Evolutionary conservation across 176 grass and related monocot genomes (phyloP), one percentile per base, ranked within the genome.

Genomic region (Pharus latifolius): DNA sequence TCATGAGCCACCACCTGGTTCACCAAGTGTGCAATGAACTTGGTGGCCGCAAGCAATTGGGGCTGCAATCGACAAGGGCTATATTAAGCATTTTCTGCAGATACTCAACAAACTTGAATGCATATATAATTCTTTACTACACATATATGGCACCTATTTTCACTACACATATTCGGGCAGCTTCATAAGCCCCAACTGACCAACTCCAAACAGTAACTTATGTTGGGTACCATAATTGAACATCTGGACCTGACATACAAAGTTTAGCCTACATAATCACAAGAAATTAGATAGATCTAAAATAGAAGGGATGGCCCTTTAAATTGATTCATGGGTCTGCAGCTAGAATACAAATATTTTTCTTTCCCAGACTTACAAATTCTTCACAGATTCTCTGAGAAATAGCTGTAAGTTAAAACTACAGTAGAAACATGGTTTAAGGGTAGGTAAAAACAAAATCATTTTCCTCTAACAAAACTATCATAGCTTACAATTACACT

Each of bases 1-100:
- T 98, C 94, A 55, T 90, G 89, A 0, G 81, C 90, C 32, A 98
- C 95, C 14, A 94, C 84, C 79, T 98, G 95, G 71, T 98, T 98
- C 67, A 98, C 95, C 62, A 98, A 86, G 74, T 98, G 95, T 14
- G 95, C 95, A 69, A 98, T 91, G 57, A 98, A 98, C 71, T 98
- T 98, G 63, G 90, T 98, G 2, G 90, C 87, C 38, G 87, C 90
- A 70, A 98, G 81, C 67, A 98, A 80, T 88, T 98, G 90, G 20
- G 95, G 95, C 95, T 94, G 62, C 52, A 79, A 82, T 17, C 47
- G 76, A 67, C 17, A 37, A 73, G 45, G 65, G 24, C 5, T 51
- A 41, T 19, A 66, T 48, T 83, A 3, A 70, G 41, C 31, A 73
- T 28, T 27, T 19, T 49, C n/a, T 23, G 25, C 12, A 63, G 16